phyloP scores from a whole-genome alignment of 176 grass and related monocot species.

The Metroxylon sagu region DNA sequence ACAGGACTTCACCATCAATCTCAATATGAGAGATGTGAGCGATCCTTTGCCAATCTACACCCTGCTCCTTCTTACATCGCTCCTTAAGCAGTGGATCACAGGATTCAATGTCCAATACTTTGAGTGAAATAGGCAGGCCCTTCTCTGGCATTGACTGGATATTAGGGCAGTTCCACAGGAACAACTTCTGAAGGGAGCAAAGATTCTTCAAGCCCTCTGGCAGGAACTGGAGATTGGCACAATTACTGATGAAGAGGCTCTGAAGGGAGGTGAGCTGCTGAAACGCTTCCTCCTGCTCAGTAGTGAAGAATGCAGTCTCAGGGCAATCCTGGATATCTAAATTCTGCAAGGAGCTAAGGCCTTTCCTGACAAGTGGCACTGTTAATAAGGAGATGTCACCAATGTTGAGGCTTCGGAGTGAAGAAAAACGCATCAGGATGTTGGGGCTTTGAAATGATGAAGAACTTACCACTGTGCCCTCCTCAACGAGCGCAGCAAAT shows the following conservation, averaged over 20 bases:
- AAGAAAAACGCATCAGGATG: too few species aligned
- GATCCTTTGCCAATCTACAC: constrained; percentile 27
- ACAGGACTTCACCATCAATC: constrained; percentile 29
- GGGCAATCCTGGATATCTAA: constrained; percentile 42
- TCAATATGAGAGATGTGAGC: constrained; percentile 27
- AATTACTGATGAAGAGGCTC: constrained; percentile 37
- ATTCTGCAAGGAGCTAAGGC: constrained; percentile 26
- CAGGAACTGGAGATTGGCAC: constrained; percentile 24
- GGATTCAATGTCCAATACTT: constrained; percentile 24
- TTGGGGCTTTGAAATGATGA: too few species aligned
- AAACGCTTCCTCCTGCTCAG: constrained; percentile 2
- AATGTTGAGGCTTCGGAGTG: background rate
- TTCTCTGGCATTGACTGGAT: constrained; percentile 24
- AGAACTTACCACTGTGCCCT: too few species aligned
- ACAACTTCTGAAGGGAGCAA: constrained; percentile 16
- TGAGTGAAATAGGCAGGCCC: constrained; percentile 15
- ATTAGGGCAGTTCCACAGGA: constrained; percentile 24
- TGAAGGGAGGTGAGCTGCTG: constrained; percentile 28
- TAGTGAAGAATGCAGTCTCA: constrained; percentile 25
- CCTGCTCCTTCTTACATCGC: constrained; percentile 22
- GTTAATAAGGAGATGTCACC: constrained; percentile 27
- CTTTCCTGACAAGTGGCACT: constrained; percentile 22
- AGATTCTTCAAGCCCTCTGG: background rate
- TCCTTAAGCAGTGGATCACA: constrained; percentile 37
- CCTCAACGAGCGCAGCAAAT: background rate